Conservation (phyloP, 2,329 filamentous ascomycete species). For the Periconia sp. region DNA sequence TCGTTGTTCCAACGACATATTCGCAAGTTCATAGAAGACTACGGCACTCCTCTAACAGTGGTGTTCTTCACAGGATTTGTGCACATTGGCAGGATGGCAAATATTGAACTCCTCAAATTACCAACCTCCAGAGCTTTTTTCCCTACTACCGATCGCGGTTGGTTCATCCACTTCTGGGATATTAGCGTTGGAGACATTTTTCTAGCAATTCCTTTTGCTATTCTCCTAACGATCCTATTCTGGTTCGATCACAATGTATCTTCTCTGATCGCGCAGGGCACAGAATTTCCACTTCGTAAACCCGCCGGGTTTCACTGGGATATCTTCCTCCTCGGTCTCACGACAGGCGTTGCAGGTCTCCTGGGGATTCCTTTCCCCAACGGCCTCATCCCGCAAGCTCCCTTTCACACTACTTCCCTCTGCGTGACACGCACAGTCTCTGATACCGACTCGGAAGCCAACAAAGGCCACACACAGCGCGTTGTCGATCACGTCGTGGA, state of each 20-base stretch:
- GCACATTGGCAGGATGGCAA: constrained; percentile 79
- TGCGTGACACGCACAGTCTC: constrained; percentile 44
- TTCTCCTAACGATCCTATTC: constrained; percentile 81
- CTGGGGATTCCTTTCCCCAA: constrained; percentile 61
- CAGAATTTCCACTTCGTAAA: constrained; percentile 58
- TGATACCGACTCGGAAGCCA: constrained; percentile 43
- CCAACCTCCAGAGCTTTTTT: constrained; percentile 78
- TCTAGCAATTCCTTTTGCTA: constrained; percentile 81
- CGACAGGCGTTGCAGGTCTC: constrained; percentile 58
- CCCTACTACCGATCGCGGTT: constrained; percentile 71
- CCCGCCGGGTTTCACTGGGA: constrained; percentile 65
- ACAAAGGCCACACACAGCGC: constrained; percentile 47
- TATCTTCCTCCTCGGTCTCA: constrained; percentile 59
- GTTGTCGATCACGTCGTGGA: constrained; percentile 55
- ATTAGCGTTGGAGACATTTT: constrained; percentile 73
- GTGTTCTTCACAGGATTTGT: constrained; percentile 91
- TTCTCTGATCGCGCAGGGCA: constrained; percentile 58
- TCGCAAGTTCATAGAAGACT: constrained; percentile 84
- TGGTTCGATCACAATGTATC: constrained; percentile 83
- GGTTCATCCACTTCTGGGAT: constrained; percentile 84
- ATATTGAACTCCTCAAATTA: constrained; percentile 68
- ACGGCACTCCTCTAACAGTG: constrained; percentile 68
- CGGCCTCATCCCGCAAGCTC: constrained; percentile 61
- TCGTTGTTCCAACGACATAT: constrained; percentile 73
- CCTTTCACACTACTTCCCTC: constrained; percentile 60